Evolutionary conservation across 306 rosid genomes (phyloP), one percentile per base, ranked within the genome.

Genomic region (Astragalus glycyphyllos): DNA sequence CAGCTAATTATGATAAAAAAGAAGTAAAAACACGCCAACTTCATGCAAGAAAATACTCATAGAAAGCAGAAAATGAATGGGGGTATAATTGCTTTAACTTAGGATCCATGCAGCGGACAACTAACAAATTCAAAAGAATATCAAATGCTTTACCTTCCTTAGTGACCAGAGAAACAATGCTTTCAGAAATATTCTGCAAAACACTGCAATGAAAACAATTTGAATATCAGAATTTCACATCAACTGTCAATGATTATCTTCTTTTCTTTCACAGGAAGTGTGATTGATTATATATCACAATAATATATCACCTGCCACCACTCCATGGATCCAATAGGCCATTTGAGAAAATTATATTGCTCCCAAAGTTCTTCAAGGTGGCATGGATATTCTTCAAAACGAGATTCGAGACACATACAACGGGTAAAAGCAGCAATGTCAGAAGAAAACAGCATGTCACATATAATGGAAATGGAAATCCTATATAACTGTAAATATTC

Each of bases 251-350:
- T 15, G 42, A 45, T 35, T 48, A 60, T 26, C 3, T 26, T 26
- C 3, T 26, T 26, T 26, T 26, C 31, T 26, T 26, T 26, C 4
- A 26, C 31, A 26, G 31, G 4, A 26, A 26, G 31, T 26, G 23
- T 26, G 31, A 26, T 26, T 26, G 31, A 26, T 26, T 26, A 26
- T 26, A 20, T 20, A 20, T 20, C 23, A 20, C n/a, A 58, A 48
- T 38, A 51, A 54, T 56, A 12, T 48, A 73, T 81, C 74, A 92
- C 97, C 96, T 83, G 71, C 96, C 90, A 73, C 97, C 96, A 78
- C 97, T 89, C 97, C 96, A 92, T 4, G 97, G 96, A 86, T 89
- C 97, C 87, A 92, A 68, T 51, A 87, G 79, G 69, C 96, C 96
- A 69, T 86, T 87, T 58, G 96, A 87, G 92, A 92, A 92, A 69